phyloP scores from a whole-genome alignment of 306 rosid genomes.

The Begonia peltatifolia region DNA sequence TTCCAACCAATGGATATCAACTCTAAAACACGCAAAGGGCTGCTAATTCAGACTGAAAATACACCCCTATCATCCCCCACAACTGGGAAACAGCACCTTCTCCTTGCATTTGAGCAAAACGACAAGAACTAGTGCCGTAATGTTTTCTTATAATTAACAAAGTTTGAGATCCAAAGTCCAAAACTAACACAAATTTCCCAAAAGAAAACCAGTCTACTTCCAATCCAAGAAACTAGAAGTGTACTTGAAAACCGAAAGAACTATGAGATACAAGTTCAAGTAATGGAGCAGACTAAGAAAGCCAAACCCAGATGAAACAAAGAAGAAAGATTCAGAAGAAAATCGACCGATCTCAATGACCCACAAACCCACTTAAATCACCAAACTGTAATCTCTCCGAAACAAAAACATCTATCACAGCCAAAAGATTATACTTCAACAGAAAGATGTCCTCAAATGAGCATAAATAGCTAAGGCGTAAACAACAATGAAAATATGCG shows the following conservation, averaged over 20 bases:
- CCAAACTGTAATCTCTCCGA: conserved; percentile 19
- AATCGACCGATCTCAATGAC: background rate
- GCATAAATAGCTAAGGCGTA: conserved; percentile 1
- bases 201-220: too few relatives aligned
- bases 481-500: conserved; percentile 7
- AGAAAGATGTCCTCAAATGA: conserved; percentile 11
- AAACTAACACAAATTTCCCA: too few relatives aligned
- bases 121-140: too few relatives aligned
- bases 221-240: background rate
- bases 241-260: conserved; percentile 9
- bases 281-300: background rate
- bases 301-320: background rate
- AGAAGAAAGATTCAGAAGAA: background rate
- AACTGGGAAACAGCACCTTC: too few relatives aligned
- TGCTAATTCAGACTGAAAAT: background rate
- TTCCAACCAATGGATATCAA: background rate
- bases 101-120: too few relatives aligned
- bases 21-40: too few relatives aligned
- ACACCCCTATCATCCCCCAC: too few relatives aligned
- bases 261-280: conserved; percentile 1
- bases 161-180: too few relatives aligned
- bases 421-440: conserved; percentile 5
- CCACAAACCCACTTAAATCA: background rate
- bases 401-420: conserved; percentile 8
- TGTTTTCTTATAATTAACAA: too few relatives aligned